Evolutionary conservation across 768 basidiomycete genomes (phyloP).

Genomic region (Boletus rufocinnamomeus): DNA sequence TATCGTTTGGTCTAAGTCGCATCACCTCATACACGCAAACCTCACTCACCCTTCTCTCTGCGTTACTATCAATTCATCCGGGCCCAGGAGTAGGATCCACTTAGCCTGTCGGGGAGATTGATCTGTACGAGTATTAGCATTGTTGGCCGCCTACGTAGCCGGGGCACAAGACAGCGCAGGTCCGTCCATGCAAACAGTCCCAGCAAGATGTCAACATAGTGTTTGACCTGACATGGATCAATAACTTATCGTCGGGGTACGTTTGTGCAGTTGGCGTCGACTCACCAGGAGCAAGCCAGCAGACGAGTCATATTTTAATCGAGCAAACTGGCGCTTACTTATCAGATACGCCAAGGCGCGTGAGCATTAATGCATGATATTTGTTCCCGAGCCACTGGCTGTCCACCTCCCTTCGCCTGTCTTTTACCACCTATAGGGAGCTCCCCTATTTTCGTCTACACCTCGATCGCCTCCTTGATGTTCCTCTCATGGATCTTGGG

Average conservation of each 20-base stretch:
- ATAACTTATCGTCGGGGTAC: neutral
- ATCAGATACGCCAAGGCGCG: neutral
- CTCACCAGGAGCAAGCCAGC: neutral
- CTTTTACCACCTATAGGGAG: neutral
- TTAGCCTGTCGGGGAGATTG: neutral
- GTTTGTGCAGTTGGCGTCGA: neutral
- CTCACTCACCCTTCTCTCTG: neutral
- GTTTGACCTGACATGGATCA: neutral
- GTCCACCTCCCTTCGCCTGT: neutral
- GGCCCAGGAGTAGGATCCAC: neutral
- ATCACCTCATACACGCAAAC: conserved; percentile 1
- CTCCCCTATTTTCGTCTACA: neutral
- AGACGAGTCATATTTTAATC: neutral
- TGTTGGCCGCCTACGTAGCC: too few species aligned
- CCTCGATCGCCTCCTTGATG: neutral
- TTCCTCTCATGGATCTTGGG: neutral
- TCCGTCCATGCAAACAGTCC: too few species aligned
- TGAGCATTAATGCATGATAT: too few species aligned
- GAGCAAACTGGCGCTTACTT: neutral
- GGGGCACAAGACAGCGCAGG: too few species aligned
- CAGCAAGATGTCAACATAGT: too few species aligned
- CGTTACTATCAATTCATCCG: neutral
- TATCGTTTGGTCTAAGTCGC: conserved; percentile 4
- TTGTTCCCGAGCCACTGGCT: too few species aligned
- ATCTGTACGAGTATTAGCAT: conserved; percentile 10